phyloP scores from a whole-genome alignment of 1,284 basidiomycete species.

The Sporisorium graminicola region DNA sequence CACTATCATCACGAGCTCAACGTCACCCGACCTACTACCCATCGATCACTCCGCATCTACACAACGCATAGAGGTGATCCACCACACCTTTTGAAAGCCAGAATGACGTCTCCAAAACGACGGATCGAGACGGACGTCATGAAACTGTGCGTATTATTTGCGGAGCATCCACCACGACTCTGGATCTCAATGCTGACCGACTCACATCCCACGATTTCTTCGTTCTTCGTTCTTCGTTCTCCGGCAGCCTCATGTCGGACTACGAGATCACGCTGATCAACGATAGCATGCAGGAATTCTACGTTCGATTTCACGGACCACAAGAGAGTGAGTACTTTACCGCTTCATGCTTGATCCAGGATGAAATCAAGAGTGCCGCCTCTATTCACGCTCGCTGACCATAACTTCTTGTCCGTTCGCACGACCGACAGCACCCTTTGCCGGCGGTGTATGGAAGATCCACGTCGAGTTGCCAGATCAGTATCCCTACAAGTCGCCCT shows the following conservation, averaged over 20 bases:
- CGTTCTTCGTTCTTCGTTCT: too few species aligned
- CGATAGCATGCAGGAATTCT: slow-evolving; percentile 99
- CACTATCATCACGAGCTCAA: not conserved
- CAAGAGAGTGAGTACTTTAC: slow-evolving; percentile 81
- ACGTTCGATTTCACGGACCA: slow-evolving; percentile 93
- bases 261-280: slow-evolving; percentile 92
- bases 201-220: not conserved
- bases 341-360: too few species aligned
- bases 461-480: slow-evolving; percentile 99
- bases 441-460: slow-evolving; percentile 97
- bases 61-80: not conserved
- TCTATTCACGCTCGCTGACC: not conserved
- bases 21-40: not conserved
- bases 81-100: not conserved
- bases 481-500: slow-evolving; percentile 98
- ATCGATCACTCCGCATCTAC: not conserved
- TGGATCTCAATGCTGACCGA: not conserved
- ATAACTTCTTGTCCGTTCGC: not conserved
- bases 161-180: not conserved
- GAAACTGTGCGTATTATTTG: slow-evolving; percentile 82
- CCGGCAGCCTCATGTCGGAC: slow-evolving; percentile 66
- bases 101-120: slow-evolving; percentile 80
- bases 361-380: not conserved
- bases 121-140: slow-evolving; percentile 99
- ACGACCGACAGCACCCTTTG: slow-evolving; percentile 82